Percentiles rank a stretch among this genome's conserved stretches.
These are phyloP conservation scores for Bjerkandera adusta DNA, from an alignment of 1,284 basidiomycete genomes.

Conservation along the genomic window DNA sequence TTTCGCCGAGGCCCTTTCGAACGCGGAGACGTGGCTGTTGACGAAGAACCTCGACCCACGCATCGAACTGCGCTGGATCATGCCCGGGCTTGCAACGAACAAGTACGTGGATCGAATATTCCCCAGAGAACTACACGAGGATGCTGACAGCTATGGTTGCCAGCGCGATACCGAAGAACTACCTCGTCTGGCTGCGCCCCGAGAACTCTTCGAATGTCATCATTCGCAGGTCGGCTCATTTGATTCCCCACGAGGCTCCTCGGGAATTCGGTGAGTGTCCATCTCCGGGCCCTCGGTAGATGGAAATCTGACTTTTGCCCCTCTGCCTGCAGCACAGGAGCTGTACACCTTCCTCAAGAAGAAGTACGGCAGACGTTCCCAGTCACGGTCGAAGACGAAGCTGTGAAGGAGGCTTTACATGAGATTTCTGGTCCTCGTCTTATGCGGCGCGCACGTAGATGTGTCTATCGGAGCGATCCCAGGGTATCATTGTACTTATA, in stretches of 20 bases:
- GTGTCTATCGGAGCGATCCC: background rate
- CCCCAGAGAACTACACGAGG: no score
- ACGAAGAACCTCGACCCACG: slow-evolving; percentile 42
- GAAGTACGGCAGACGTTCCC: slow-evolving; percentile 13
- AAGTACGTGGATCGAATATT: slow-evolving; percentile 15
- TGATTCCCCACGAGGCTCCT: slow-evolving; percentile 35
- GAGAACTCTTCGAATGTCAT: slow-evolving; percentile 56
- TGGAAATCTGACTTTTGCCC: background rate
- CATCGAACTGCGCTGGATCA: slow-evolving; percentile 53
- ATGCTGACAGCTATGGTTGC: background rate
- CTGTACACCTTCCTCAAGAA: slow-evolving; percentile 20
- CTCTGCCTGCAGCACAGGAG: slow-evolving; percentile 19
- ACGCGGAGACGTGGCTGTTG: slow-evolving; percentile 46
- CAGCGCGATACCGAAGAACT: slow-evolving; percentile 38
- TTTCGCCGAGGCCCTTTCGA: slow-evolving; percentile 43
- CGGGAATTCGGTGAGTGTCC: slow-evolving; percentile 21
- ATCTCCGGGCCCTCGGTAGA: background rate
- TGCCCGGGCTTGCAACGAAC: slow-evolving; percentile 36
- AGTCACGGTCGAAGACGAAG: background rate
- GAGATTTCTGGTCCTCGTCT: no score
- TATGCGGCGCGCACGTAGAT: no score
- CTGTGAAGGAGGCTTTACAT: no score
- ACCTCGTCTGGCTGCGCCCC: slow-evolving; percentile 59
- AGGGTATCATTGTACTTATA: slow-evolving; percentile 9
- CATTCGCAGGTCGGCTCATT: slow-evolving; percentile 55